Evolutionary conservation across 345 rosid genomes (phyloP).

Genomic region (Gossypium stocksii): DNA sequence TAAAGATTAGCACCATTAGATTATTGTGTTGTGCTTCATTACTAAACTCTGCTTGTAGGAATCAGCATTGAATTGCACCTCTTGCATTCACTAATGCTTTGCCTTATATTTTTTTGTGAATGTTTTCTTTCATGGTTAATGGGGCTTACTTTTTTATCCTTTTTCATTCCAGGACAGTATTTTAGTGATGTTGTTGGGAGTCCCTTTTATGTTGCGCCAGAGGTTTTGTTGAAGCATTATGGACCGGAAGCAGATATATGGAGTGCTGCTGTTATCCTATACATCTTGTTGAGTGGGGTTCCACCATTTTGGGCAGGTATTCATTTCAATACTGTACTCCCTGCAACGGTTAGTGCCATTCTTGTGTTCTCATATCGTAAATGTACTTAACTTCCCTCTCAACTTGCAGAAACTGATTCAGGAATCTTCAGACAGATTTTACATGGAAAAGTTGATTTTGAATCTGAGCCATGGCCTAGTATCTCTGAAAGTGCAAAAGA

Average conservation of each 20-base stretch:
- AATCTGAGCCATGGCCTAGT: constrained; percentile 92
- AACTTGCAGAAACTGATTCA: constrained; percentile 74
- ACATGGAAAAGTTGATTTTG: constrained; percentile 76
- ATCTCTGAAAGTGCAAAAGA: constrained; percentile 92
- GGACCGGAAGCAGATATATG: constrained; percentile 94
- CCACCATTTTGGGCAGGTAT: constrained; percentile 98
- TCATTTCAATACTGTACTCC: neutral
- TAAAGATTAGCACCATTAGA: neutral
- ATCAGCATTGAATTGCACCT: neutral
- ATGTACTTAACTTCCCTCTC: constrained; percentile 1
- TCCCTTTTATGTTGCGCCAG: constrained; percentile 97
- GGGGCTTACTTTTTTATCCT: constrained; percentile 8
- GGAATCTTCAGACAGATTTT: constrained; percentile 94
- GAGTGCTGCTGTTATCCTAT: constrained; percentile 96
- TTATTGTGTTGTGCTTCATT: neutral
- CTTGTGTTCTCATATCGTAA: neutral
- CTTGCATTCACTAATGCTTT: neutral
- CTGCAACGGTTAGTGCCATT: neutral
- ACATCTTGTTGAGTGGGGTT: constrained; percentile 89
- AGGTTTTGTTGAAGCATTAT: constrained; percentile 77
- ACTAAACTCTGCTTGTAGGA: neutral
- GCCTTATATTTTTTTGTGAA: neutral
- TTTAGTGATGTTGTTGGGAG: constrained; percentile 93
- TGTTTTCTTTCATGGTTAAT: constrained; percentile 8
- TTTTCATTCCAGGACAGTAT: constrained; percentile 52